A percentile compares a stretch with the other conserved stretches of the same genome.
Evolutionary conservation across 768 basidiomycete genomes (phyloP).

Genomic region (Solioccasus polychromus): DNA sequence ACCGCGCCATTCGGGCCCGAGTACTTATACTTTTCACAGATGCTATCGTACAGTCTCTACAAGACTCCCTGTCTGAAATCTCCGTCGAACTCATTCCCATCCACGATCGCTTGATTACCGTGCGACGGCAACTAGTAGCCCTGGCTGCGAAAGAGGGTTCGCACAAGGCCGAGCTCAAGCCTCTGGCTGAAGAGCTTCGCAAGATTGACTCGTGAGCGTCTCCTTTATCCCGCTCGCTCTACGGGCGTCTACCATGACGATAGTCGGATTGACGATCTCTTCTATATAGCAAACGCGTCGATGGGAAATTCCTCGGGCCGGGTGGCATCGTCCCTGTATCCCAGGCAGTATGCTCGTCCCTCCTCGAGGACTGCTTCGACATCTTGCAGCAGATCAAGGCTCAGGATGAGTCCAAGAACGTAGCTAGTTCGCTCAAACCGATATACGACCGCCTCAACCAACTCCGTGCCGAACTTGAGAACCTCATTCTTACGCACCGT

Average conservation of each 20-base stretch:
- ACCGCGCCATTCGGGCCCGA: neutral
- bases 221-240: constrained; percentile 22
- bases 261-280: neutral
- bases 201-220: constrained; percentile 91
- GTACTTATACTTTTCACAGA: constrained; percentile 43
- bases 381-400: constrained; percentile 94
- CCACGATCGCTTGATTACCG: constrained; percentile 82
- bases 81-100: constrained; percentile 88
- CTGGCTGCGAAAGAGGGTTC: constrained; percentile 86
- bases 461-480: constrained; percentile 85
- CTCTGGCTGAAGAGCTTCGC: constrained; percentile 86
- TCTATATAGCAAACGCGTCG: constrained; percentile 74
- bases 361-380: constrained; percentile 96
- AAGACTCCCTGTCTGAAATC: constrained; percentile 82
- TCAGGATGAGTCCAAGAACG: constrained; percentile 84
- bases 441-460: constrained; percentile 90
- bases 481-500: constrained; percentile 89
- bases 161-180: constrained; percentile 84
- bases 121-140: constrained; percentile 85
- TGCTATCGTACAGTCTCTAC: constrained; percentile 69
- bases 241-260: constrained; percentile 20
- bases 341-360: constrained; percentile 86
- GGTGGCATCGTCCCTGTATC: constrained; percentile 88
- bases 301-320: constrained; percentile 93
- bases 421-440: constrained; percentile 80